phyloP scores from a whole-genome alignment of 2,329 filamentous ascomycete species.

The Nigrograna mackinnonii region DNA sequence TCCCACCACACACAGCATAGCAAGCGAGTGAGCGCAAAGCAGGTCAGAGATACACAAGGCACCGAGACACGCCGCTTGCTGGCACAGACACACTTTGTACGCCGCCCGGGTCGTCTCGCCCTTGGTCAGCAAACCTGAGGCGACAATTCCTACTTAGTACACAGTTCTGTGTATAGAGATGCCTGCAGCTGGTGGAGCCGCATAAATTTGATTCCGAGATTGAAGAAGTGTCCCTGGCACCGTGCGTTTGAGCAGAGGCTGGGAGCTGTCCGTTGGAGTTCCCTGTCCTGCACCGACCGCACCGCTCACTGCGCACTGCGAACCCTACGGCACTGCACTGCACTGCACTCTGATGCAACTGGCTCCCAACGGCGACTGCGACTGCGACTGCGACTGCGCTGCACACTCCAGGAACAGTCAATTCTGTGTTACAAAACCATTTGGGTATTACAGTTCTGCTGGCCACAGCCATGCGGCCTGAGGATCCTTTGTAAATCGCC shows the following conservation, averaged over 20 bases:
- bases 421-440: no score
- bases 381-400: not conserved
- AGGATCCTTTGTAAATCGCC: no score
- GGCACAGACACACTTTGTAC: not conserved
- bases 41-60: no score
- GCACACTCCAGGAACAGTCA: not conserved
- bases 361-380: not conserved
- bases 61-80: no score
- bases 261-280: not conserved
- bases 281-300: conserved; percentile 1
- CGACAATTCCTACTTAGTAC: no score
- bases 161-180: not conserved
- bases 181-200: conserved; percentile 5
- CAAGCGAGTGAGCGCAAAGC: no score
- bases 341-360: not conserved
- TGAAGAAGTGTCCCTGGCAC: conserved; percentile 6
- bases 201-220: conserved; percentile 11
- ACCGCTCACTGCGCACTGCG: no score
- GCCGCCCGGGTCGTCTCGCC: not conserved
- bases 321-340: conserved; percentile 1
- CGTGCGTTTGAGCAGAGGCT: conserved; percentile 11
- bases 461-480: no score
- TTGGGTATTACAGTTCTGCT: no score
- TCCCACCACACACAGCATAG: no score
- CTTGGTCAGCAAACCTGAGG: conserved; percentile 1